phyloP scores from a whole-genome alignment of 148 eudicot species.

The Arctostaphylos glauca region DNA sequence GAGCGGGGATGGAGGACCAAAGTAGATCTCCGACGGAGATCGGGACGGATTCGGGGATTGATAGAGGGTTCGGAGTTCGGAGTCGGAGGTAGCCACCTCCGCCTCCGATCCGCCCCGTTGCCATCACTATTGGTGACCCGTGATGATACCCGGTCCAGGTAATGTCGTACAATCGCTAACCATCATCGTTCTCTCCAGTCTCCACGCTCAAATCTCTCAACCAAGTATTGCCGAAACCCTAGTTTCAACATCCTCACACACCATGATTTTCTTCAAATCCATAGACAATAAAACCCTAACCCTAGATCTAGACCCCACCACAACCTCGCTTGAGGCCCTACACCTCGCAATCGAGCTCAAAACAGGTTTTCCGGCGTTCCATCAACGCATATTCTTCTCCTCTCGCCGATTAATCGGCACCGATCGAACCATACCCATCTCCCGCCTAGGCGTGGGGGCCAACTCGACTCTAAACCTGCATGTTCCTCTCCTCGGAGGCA shows the following conservation, averaged over 20 bases:
- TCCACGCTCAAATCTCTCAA: neutral
- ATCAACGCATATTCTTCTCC: slow-evolving; percentile 52
- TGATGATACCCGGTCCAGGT: too few species aligned
- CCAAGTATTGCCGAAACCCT: neutral
- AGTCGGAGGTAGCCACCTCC: too few species aligned
- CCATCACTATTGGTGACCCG: too few species aligned
- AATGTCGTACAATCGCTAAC: too few species aligned
- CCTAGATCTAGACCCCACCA: slow-evolving; percentile 51
- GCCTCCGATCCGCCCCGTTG: too few species aligned
- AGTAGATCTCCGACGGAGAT: too few species aligned
- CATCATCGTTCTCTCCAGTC: too few species aligned
- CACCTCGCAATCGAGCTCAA: slow-evolving; percentile 31
- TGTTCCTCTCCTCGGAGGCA: slow-evolving; percentile 59
- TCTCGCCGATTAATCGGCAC: slow-evolving; percentile 37
- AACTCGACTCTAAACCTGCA: slow-evolving; percentile 48
- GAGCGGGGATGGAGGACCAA: too few species aligned
- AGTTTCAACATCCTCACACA: neutral
- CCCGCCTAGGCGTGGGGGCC: slow-evolving; percentile 42
- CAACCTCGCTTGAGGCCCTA: slow-evolving; percentile 47
- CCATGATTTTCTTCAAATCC: slow-evolving; percentile 56
- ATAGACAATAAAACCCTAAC: slow-evolving; percentile 49
- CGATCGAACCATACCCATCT: slow-evolving; percentile 21
- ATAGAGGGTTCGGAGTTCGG: too few species aligned
- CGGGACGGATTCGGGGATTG: too few species aligned
- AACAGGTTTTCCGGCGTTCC: slow-evolving; percentile 38